Percentiles rank a stretch among this genome's conserved stretches.
Evolutionary conservation across 768 basidiomycete genomes (phyloP).

Genomic region (Pleurotus pulmonarius): DNA sequence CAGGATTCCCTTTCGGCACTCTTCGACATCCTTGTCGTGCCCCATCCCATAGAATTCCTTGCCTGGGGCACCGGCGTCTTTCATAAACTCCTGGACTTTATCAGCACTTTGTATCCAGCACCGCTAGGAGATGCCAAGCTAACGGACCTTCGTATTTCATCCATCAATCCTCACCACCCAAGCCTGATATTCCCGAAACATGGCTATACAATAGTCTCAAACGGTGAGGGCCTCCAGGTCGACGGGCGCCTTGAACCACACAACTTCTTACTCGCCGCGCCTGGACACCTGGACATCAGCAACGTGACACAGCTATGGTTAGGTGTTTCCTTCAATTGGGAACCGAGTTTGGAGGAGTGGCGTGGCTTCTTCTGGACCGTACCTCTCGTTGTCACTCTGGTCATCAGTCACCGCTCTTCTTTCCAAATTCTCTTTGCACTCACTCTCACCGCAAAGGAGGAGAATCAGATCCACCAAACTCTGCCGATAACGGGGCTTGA

Average conservation of each 20-base stretch:
- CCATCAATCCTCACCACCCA: not conserved
- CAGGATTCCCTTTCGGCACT: not conserved
- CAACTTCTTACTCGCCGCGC: not conserved
- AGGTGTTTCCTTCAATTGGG: not conserved
- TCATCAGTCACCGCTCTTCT: not conserved
- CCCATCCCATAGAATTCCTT: not conserved
- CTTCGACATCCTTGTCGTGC: not conserved
- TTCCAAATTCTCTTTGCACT: not conserved
- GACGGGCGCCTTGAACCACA: not conserved
- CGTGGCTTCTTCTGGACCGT: not conserved
- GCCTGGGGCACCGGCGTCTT: not conserved
- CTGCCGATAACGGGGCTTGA: not conserved
- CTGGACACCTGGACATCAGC: not conserved
- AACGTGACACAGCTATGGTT: not conserved
- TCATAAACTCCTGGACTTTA: too few relatives aligned
- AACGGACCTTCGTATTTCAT: not conserved
- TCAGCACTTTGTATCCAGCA: not conserved
- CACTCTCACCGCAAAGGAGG: not conserved
- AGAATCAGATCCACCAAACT: not conserved
- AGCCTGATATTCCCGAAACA: not conserved
- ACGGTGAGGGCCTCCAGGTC: not conserved
- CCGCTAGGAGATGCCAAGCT: not conserved
- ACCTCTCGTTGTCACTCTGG: not conserved
- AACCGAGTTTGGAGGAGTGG: not conserved
- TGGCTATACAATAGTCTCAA: not conserved